Percentiles rank a stretch among this genome's conserved stretches.
Evolutionary conservation across 805 yeast genomes (phyloP).

Genomic region (Priceomyces haplophilus): DNA sequence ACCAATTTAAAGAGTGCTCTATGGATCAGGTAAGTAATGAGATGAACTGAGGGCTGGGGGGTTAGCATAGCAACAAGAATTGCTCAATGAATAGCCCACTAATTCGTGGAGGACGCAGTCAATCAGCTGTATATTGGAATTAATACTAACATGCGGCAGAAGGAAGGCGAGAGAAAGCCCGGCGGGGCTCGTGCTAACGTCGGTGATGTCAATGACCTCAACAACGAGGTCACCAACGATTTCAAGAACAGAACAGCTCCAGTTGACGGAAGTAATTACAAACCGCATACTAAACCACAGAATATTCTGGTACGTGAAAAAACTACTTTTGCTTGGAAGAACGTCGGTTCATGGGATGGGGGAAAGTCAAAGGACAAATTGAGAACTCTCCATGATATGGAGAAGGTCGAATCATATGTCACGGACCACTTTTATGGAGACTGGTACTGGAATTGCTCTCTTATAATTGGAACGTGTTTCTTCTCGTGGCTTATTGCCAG

Average conservation of each 20-base stretch:
- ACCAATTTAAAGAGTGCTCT: background rate
- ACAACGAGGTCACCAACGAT: slow-evolving; percentile 12
- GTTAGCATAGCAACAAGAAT: background rate
- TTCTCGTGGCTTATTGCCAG: slow-evolving; percentile 68
- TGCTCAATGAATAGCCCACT: no score
- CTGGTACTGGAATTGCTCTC: slow-evolving; percentile 64
- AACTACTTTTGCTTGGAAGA: slow-evolving; percentile 40
- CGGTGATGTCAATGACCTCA: slow-evolving; percentile 17
- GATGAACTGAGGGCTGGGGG: background rate
- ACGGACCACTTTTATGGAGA: slow-evolving; percentile 69
- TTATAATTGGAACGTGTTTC: slow-evolving; percentile 67
- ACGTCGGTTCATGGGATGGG: slow-evolving; percentile 38
- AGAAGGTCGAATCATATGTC: slow-evolving; percentile 54
- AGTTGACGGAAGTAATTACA: slow-evolving; percentile 11
- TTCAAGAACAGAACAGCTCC: slow-evolving; percentile 14
- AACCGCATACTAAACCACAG: slow-evolving; percentile 2
- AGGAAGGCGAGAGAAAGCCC: slow-evolving; percentile 9
- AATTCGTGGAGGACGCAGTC: no score
- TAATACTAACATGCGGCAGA: background rate
- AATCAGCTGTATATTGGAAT: background rate
- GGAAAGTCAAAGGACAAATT: slow-evolving; percentile 20
- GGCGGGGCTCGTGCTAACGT: slow-evolving; percentile 15
- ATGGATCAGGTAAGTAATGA: slow-evolving; percentile 2
- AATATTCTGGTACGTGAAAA: slow-evolving; percentile 24
- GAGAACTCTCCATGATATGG: slow-evolving; percentile 21